phyloP scores from a whole-genome alignment of 805 yeast genomes.

The Komagataella kurtzmanii region DNA sequence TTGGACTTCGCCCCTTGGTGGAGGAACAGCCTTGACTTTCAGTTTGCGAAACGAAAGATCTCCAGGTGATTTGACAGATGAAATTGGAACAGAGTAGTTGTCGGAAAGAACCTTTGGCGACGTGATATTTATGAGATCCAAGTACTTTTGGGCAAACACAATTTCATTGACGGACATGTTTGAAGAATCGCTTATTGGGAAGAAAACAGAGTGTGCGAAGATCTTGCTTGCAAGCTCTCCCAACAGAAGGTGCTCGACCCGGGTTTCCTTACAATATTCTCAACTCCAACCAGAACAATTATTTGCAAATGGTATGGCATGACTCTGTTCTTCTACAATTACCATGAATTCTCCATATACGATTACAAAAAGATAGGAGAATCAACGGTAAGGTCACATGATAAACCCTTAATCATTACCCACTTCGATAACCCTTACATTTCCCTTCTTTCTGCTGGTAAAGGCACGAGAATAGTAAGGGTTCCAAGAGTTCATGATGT shows the following conservation, averaged over 20 bases:
- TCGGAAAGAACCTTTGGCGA: background rate
- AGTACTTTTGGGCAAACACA: background rate
- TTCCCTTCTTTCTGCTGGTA: conserved; percentile 16
- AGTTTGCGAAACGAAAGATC: background rate
- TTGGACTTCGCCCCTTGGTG: background rate
- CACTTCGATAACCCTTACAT: conserved; percentile 55
- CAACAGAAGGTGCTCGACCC: background rate
- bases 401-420: conserved; percentile 32
- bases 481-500: conserved; percentile 39
- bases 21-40: background rate
- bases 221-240: background rate
- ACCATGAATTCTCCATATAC: conserved; percentile 41
- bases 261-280: background rate
- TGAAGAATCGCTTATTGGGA: background rate
- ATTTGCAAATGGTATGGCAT: background rate
- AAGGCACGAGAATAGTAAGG: conserved; percentile 44
- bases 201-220: background rate
- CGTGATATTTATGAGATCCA: background rate
- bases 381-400: conserved; percentile 14
- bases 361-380: conserved; percentile 15
- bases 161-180: background rate
- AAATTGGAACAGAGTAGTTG: background rate
- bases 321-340: conserved; percentile 40
- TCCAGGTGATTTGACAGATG: background rate
- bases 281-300: background rate